A percentile compares a stretch with the other conserved stretches of the same genome.
These are phyloP conservation scores for Trifolium subterraneum DNA, from an alignment of 306 rosid species.

Conservation along the genomic window DNA sequence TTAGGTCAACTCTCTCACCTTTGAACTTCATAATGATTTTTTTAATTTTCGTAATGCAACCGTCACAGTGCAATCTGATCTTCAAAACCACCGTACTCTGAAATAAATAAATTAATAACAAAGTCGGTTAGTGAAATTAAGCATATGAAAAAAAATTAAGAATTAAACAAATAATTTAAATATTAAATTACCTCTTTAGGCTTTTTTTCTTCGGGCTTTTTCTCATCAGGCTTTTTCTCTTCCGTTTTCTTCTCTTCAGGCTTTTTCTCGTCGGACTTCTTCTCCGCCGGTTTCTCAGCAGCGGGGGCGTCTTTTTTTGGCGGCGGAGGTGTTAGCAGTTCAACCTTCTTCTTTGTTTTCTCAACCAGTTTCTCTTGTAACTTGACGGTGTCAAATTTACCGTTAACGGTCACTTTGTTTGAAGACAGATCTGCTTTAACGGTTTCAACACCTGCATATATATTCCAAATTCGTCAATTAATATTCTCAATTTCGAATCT, in stretches of 20 bases:
- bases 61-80: constrained; percentile 87
- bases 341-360: constrained; percentile 78
- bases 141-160: not conserved
- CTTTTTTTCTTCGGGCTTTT: constrained; percentile 64
- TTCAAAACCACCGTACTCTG: constrained; percentile 83
- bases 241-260: constrained; percentile 57
- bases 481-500: not conserved
- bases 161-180: not conserved
- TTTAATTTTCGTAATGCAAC: constrained; percentile 76
- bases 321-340: constrained; percentile 65
- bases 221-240: constrained; percentile 64
- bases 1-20: constrained; percentile 60
- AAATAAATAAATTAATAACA: constrained; percentile 22
- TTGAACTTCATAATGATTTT: constrained; percentile 51
- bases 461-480: not conserved
- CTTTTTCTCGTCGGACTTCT: constrained; percentile 66
- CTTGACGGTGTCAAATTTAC: constrained; percentile 62
- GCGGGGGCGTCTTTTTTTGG: constrained; percentile 67
- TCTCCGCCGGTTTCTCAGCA: constrained; percentile 61
- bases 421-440: constrained; percentile 62
- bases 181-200: constrained; percentile 54
- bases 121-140: constrained; percentile 37
- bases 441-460: constrained; percentile 62
- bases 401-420: constrained; percentile 72
- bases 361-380: constrained; percentile 58